phyloP scores from a whole-genome alignment of 2,329 filamentous ascomycete genomes.

The Beauveria medogensis region DNA sequence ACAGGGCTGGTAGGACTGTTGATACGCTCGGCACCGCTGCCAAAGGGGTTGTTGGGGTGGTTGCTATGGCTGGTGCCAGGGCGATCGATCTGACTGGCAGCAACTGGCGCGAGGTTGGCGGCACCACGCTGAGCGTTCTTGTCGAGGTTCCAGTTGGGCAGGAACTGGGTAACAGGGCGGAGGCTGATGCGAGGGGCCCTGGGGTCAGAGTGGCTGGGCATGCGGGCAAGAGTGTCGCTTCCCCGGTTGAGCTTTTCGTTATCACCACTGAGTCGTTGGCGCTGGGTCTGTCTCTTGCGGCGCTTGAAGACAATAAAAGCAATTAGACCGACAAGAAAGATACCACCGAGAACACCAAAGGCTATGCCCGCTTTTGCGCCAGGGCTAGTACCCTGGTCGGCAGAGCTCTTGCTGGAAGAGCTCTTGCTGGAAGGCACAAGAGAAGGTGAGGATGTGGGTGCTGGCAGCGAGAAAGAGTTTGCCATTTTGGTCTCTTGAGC shows the following conservation, averaged over 20 bases:
- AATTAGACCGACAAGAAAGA: constrained; percentile 59
- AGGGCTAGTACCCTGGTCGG: constrained; percentile 19
- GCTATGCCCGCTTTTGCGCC: constrained; percentile 71
- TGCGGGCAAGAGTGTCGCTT: constrained; percentile 14
- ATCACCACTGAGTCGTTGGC: constrained; percentile 37
- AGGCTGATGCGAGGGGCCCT: constrained; percentile 75
- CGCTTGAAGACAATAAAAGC: constrained; percentile 63
- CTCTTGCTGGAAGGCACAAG: background rate
- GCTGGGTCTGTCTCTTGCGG: constrained; percentile 59
- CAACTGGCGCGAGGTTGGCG: constrained; percentile 24
- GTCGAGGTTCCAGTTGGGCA: constrained; percentile 54
- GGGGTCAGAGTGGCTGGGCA: constrained; percentile 13
- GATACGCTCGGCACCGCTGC: constrained; percentile 47
- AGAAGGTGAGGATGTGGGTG: constrained; percentile 1
- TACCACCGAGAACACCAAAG: constrained; percentile 65
- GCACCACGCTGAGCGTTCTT: constrained; percentile 33
- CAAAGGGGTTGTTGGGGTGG: constrained; percentile 64
- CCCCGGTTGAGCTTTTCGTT: constrained; percentile 54
- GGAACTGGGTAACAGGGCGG: constrained; percentile 76
- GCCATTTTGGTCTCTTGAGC: background rate
- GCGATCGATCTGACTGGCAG: constrained; percentile 39
- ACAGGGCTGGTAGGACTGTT: constrained; percentile 15
- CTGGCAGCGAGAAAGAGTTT: background rate
- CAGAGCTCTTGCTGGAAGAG: background rate
- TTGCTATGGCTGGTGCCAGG: constrained; percentile 36